Evolutionary conservation across 1,284 basidiomycete genomes (phyloP).

Genomic region (Pseudozyma thailandica): DNA sequence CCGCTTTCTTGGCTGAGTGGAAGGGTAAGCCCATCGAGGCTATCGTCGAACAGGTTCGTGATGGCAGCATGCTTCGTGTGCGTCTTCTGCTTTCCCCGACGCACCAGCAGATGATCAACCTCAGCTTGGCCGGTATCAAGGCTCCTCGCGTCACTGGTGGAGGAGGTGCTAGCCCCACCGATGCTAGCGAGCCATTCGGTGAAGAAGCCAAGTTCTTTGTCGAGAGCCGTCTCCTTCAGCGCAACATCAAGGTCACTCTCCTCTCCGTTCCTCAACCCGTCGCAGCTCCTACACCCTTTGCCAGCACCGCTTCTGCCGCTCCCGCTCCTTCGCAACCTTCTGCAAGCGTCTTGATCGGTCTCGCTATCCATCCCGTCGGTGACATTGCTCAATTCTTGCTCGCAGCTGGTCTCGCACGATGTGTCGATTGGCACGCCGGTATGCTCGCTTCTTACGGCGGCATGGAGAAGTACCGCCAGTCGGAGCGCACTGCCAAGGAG

Average conservation of each 20-base stretch:
- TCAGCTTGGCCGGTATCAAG: conserved; percentile 62
- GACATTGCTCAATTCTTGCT: conserved; percentile 93
- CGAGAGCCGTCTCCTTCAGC: conserved; percentile 89
- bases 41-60: conserved; percentile 90
- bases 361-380: conserved; percentile 89
- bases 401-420: conserved; percentile 83
- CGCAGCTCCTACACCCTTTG: conserved; percentile 77
- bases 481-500: conserved; percentile 86
- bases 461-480: conserved; percentile 76
- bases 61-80: conserved; percentile 89
- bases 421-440: conserved; percentile 98
- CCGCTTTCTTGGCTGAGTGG: conserved; percentile 88
- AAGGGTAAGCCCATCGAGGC: conserved; percentile 89
- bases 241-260: conserved; percentile 84
- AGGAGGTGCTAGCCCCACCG: conserved; percentile 52
- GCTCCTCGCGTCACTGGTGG: conserved; percentile 57
- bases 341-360: conserved; percentile 86
- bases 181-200: conserved; percentile 60
- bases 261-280: conserved; percentile 78
- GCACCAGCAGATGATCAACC: conserved; percentile 86
- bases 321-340: conserved; percentile 69
- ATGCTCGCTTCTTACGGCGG: conserved; percentile 77
- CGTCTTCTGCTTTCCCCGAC: conserved; percentile 86
- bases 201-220: conserved; percentile 90
- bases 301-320: conserved; percentile 71